phyloP scores from a whole-genome alignment of 2,329 filamentous ascomycete genomes.

The Blastomyces emzantsi region DNA sequence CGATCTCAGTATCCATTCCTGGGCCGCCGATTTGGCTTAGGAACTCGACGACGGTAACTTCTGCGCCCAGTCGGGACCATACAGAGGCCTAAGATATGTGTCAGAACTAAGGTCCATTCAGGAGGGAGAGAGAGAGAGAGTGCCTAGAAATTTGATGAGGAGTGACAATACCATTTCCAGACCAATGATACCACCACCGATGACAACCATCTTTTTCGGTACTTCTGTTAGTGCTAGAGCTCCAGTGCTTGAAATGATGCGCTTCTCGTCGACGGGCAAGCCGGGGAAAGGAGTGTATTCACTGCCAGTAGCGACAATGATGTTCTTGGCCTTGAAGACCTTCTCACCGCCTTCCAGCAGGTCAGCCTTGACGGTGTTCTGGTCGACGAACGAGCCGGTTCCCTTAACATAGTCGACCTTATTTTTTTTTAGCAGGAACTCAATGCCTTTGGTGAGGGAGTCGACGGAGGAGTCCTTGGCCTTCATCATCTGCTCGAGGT shows the following conservation, averaged over 20 bases:
- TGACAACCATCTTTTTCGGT: slow-evolving; percentile 93
- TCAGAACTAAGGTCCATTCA: slow-evolving; percentile 1
- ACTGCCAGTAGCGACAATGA: slow-evolving; percentile 91
- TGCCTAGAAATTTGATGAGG: neutral
- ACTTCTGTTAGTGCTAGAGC: slow-evolving; percentile 83
- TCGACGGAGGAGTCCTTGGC: slow-evolving; percentile 88
- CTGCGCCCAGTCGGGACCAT: slow-evolving; percentile 85
- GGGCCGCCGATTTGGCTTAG: slow-evolving; percentile 92
- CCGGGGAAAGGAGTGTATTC: slow-evolving; percentile 96
- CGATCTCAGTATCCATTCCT: slow-evolving; percentile 91
- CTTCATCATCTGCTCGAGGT: slow-evolving; percentile 94
- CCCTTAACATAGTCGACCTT: slow-evolving; percentile 97
- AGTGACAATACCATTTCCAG: slow-evolving; percentile 70
- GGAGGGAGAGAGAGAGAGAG: neutral
- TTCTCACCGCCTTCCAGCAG: slow-evolving; percentile 88
- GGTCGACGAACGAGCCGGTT: slow-evolving; percentile 73
- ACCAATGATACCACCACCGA: slow-evolving; percentile 97
- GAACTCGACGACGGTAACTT: slow-evolving; percentile 97
- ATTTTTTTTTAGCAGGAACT: slow-evolving; percentile 99
- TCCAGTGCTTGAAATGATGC: slow-evolving; percentile 91
- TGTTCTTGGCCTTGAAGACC: slow-evolving; percentile 84
- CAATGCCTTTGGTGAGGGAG: slow-evolving; percentile 90
- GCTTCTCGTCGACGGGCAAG: slow-evolving; percentile 93
- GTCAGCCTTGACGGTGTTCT: slow-evolving; percentile 85
- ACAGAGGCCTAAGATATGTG: slow-evolving; percentile 58